Evolutionary conservation across 495 filamentous ascomycete species (phyloP), one percentile per base, ranked within the genome.

Genomic region (Recurvomyces mirabilis): DNA sequence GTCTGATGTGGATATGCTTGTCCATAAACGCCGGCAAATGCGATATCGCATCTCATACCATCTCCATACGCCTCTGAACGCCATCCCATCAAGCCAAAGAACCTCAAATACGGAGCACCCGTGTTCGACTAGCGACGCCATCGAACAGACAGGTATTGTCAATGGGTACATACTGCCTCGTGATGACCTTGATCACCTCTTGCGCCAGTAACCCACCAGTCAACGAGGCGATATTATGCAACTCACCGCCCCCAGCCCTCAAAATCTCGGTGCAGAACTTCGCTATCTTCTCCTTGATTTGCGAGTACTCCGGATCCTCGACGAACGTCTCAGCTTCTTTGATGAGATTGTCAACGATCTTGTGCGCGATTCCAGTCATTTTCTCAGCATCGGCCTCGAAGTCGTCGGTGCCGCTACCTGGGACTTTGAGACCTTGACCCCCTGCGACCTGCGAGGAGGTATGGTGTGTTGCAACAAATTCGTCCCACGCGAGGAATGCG

Each of bases 141-240:
- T 96, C 87, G 59, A 93, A 94, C 42, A 96, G 68, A 60, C 86
- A 89, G 9, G 83, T 89, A 61, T 94, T 91, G 57, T 95, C 87
- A 42, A 94, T 75, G 14, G 91, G 91, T 11, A 94, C 74, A 68
- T 99, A 99, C 70, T 99, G 91, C 62, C 85, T 79, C 37, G 91
- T 99, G 47, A 96, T 71, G 21, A 94, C 79, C 71, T 99, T 99
- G 60, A 96, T 87, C 22, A 86, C 74, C 68, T 99, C 91, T 65
- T 99, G 91, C 22, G 88, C 85, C 19, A 93, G 82, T 64, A 99
- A 79, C 0, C 91, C 93, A 15, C 93, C 91, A 6, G 81, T 82
- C 36, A 96, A 61, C 19, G 87, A 79, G n/a, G 88, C 79, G 38
- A 94, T 84, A 60, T 95, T 95, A 65, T 96, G 93, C 52, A 99